Conservation (phyloP, 306 rosid genomes). For the Lablab purpureus region DNA sequence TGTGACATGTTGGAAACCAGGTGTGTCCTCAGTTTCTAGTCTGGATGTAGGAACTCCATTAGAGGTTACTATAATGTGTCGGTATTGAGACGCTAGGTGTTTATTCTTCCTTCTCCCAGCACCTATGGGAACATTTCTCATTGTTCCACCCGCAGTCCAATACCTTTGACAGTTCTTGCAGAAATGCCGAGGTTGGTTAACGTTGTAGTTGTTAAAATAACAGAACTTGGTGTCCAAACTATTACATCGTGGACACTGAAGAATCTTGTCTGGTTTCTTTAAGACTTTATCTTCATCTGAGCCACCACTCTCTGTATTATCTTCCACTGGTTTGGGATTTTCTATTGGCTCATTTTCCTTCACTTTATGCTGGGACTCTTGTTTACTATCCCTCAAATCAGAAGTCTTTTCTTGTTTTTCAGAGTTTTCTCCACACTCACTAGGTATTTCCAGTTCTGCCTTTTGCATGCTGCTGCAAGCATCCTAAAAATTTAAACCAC, state of each 20-base stretch:
- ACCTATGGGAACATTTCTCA: conserved; percentile 80
- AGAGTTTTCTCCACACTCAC: conserved; percentile 46
- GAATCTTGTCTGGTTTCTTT: conserved; percentile 76
- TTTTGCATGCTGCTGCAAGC: conserved; percentile 47
- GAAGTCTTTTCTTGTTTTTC: conserved; percentile 45
- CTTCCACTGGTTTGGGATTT: conserved; percentile 39
- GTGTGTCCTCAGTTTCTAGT: conserved; percentile 46
- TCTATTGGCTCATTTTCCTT: conserved; percentile 39
- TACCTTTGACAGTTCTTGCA: conserved; percentile 85
- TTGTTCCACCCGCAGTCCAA: conserved; percentile 89
- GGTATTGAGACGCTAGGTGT: conserved; percentile 69
- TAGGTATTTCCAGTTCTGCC: conserved; percentile 40
- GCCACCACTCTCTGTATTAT: conserved; percentile 34
- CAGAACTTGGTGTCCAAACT: conserved; percentile 80
- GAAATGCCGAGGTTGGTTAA: conserved; percentile 85
- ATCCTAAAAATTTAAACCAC: conserved; percentile 52
- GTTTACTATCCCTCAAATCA: conserved; percentile 40
- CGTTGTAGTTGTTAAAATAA: conserved; percentile 84
- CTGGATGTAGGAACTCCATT: conserved; percentile 54
- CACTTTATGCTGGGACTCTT: conserved; percentile 36
- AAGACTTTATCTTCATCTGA: conserved; percentile 61
- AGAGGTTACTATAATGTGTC: conserved; percentile 58
- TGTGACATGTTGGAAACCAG: conserved; percentile 44
- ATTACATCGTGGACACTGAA: conserved; percentile 80
- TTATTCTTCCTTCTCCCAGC: conserved; percentile 81